phyloP scores from a whole-genome alignment of 108 stramenopile genomes.

The Skeletonema potamos region DNA sequence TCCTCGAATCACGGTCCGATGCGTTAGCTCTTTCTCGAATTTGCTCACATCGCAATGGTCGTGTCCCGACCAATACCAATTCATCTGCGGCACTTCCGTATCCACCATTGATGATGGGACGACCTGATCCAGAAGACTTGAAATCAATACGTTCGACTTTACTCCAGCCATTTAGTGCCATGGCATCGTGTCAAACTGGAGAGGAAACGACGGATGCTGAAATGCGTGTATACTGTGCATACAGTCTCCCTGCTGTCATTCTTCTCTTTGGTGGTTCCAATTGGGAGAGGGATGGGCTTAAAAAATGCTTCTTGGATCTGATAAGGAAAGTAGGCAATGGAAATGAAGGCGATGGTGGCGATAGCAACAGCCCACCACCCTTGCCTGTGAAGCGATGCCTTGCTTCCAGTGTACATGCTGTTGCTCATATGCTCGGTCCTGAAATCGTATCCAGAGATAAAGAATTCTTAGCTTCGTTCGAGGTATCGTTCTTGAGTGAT shows the following conservation, averaged over 20 bases:
- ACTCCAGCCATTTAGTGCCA: constrained; percentile 78
- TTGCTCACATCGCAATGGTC: constrained; percentile 35
- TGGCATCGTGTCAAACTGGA: constrained; percentile 76
- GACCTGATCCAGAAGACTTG: constrained; percentile 68
- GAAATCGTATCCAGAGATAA: constrained; percentile 41
- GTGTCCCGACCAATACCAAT: constrained; percentile 15
- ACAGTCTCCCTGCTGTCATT: constrained; percentile 95
- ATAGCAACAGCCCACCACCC: constrained; percentile 42
- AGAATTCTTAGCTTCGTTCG: constrained; percentile 54
- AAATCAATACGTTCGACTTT: constrained; percentile 58
- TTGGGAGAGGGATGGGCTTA: constrained; percentile 82
- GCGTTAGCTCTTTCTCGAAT: constrained; percentile 43
- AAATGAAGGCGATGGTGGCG: constrained; percentile 14
- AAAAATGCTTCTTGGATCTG: constrained; percentile 79
- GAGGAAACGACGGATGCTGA: constrained; percentile 89
- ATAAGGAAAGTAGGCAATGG: constrained; percentile 41
- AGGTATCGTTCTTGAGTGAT: constrained; percentile 88
- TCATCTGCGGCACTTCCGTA: constrained; percentile 13
- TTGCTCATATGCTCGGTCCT: constrained; percentile 85
- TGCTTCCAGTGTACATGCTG: constrained; percentile 91
- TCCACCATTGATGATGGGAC: constrained; percentile 31
- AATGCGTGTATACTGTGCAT: constrained; percentile 95
- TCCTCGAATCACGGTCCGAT: constrained; percentile 44
- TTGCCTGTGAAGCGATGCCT: constrained; percentile 87
- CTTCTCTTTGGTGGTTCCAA: constrained; percentile 79